Base-by-base conservation (phyloP, 257 asterid species). In the Cordia subcordata region DNA sequence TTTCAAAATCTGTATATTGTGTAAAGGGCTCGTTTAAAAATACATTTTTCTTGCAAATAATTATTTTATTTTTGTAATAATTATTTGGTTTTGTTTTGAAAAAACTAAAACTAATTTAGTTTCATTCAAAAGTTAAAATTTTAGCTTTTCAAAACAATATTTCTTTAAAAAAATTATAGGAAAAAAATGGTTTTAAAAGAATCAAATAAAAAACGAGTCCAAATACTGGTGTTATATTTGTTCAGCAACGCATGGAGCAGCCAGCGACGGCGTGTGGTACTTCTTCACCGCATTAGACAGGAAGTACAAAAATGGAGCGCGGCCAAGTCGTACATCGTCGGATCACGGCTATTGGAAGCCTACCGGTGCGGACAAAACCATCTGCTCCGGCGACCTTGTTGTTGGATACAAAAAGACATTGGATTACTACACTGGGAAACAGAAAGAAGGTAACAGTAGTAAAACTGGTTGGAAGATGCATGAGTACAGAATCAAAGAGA, bases 391-490 rank as follows among this genome's bases (percentile, higher is more conserved):
- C 10, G 50, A 8, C 4, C 11, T 10, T 8, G 32, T 16, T 16
- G 8, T 68, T 32, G 66, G 68, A 9, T 39, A 20, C 53, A 64
- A 50, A 59, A 51, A 17, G 42, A 17, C 54, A 11, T 40, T 73
- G 32, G 75, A 63, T n/a, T 73, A 23, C 21, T 23, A 55, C n/a
- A 19, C 19, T 10, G 59, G 63, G 53, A n/a, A 1, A 4, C 17
- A 13, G 14, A 49, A 45, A 4, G 49, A 39, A 39, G 44, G 9
- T 39, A 39, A 12, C 44, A 39, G 38, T 22, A 5, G 0, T 8
- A 68, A 19, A 45, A 55, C 79, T 2, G 23, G 56, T 13, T 65
- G 71, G 62, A 68, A 58, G 54, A 73, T 73, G 79, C 79, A 73
- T 10, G 75, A 73, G 50, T 73, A 46, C 49, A 57, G 38, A 32